A percentile compares a stretch with the other conserved stretches of the same genome.
These are phyloP conservation scores for Lipomyces yamadae DNA, from an alignment of 805 yeast genomes.

Conservation along the genomic window DNA sequence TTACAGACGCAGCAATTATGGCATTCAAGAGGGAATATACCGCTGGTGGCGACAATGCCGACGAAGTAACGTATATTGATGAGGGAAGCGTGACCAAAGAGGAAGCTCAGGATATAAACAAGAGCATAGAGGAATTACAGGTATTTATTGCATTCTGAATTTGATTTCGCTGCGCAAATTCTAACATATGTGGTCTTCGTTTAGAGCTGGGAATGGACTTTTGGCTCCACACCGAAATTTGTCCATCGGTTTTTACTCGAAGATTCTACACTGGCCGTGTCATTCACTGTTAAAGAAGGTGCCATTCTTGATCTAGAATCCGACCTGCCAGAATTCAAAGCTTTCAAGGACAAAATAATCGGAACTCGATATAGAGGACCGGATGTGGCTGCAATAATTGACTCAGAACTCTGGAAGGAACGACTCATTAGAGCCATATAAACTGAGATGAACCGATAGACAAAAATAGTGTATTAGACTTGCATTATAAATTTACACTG, in stretches of 20 bases:
- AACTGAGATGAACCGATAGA: not conserved
- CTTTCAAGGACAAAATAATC: not conserved
- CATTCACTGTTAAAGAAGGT: conserved; percentile 24
- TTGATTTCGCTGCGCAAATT: not conserved
- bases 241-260: conserved; percentile 51
- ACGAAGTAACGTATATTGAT: conserved; percentile 17
- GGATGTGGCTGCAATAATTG: conserved; percentile 7
- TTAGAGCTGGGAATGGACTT: conserved; percentile 70
- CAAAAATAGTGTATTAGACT: not conserved
- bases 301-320: conserved; percentile 10
- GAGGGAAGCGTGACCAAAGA: conserved; percentile 10
- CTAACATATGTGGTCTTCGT: not conserved
- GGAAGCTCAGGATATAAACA: conserved; percentile 15
- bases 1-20: conserved; percentile 52
- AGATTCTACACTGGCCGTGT: conserved; percentile 9
- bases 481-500: not conserved
- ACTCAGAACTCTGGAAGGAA: conserved; percentile 18
- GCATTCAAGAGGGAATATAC: conserved; percentile 50
- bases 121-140: conserved; percentile 22
- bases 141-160: conserved; percentile 10
- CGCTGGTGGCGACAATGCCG: not conserved
- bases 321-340: conserved; percentile 3
- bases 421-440: conserved; percentile 14
- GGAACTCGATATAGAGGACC: conserved; percentile 19
- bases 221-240: conserved; percentile 77